These are phyloP conservation scores for Hysterangium stoloniferum DNA, from an alignment of 768 basidiomycete species.

Conservation along the genomic window DNA sequence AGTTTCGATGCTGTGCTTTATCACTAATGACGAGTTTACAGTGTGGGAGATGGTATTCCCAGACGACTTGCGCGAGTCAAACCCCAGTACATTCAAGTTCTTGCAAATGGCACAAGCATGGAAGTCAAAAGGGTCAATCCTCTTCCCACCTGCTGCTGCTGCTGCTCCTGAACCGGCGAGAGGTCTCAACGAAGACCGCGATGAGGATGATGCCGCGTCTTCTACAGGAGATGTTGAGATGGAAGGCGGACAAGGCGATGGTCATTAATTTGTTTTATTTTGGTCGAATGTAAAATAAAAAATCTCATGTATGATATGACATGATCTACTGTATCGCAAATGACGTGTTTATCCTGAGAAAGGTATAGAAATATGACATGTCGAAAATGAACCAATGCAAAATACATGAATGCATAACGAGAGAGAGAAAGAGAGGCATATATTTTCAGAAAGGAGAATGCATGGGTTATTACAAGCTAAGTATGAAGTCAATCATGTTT, in stretches of 20 bases:
- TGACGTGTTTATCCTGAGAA: no score
- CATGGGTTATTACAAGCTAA: no score
- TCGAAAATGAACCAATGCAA: no score
- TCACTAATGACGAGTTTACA: conserved; percentile 23
- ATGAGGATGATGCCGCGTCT: not conserved
- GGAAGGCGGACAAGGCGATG: not conserved
- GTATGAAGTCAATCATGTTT: no score
- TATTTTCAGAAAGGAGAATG: no score
- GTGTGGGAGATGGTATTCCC: conserved; percentile 95
- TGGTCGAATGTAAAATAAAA: no score
- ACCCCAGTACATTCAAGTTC: conserved; percentile 93
- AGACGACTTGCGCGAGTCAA: conserved; percentile 91
- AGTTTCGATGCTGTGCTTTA: not conserved
- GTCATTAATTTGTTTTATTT: not conserved
- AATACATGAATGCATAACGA: no score
- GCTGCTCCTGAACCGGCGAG: no score
- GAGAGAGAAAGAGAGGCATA: no score
- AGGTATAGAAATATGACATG: no score
- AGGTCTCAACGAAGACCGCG: not conserved
- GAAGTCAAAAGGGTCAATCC: conserved; percentile 33
- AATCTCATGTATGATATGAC: no score
- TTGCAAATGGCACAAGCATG: conserved; percentile 92
- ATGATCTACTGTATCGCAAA: no score
- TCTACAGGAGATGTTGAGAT: not conserved
- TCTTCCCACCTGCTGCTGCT: not conserved